These are phyloP conservation scores for Phlebiopsis gigantea DNA, from an alignment of 768 basidiomycete species.

Conservation along the genomic window DNA sequence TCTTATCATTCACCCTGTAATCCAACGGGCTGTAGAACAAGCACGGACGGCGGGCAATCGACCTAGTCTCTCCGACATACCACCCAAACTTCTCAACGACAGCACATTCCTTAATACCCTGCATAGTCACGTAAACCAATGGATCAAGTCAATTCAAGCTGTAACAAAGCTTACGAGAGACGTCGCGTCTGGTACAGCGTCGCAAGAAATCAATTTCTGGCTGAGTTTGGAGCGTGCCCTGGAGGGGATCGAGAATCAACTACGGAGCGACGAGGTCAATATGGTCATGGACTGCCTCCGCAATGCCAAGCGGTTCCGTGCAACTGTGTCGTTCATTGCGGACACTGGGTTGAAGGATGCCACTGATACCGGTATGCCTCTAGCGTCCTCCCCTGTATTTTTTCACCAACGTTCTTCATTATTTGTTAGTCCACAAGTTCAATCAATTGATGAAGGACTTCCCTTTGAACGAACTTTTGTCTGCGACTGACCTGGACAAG, in stretches of 20 bases:
- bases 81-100: slow-evolving; percentile 73
- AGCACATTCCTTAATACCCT: slow-evolving; percentile 89
- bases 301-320: slow-evolving; percentile 95
- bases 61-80: slow-evolving; percentile 74
- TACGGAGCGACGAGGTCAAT: slow-evolving; percentile 86
- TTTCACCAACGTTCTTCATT: background rate
- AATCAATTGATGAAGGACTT: slow-evolving; percentile 99
- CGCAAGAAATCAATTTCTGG: slow-evolving; percentile 99
- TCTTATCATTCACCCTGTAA: slow-evolving; percentile 84
- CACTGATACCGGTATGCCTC: slow-evolving; percentile 62
- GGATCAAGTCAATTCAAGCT: slow-evolving; percentile 97
- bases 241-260: slow-evolving; percentile 88
- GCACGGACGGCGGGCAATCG: slow-evolving; percentile 49
- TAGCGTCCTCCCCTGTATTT: slow-evolving; percentile 21
- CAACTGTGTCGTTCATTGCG: slow-evolving; percentile 95
- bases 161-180: slow-evolving; percentile 96
- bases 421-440: slow-evolving; percentile 82
- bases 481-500: slow-evolving; percentile 94
- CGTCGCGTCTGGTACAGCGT: slow-evolving; percentile 91
- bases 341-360: slow-evolving; percentile 97
- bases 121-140: slow-evolving; percentile 90
- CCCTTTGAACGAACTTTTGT: slow-evolving; percentile 92
- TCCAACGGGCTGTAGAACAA: slow-evolving; percentile 83
- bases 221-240: slow-evolving; percentile 88
- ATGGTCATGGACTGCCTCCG: slow-evolving; percentile 92